Base-by-base conservation (phyloP, 2,329 filamentous ascomycete genomes). In the Pyrenochaeta sp. region DNA sequence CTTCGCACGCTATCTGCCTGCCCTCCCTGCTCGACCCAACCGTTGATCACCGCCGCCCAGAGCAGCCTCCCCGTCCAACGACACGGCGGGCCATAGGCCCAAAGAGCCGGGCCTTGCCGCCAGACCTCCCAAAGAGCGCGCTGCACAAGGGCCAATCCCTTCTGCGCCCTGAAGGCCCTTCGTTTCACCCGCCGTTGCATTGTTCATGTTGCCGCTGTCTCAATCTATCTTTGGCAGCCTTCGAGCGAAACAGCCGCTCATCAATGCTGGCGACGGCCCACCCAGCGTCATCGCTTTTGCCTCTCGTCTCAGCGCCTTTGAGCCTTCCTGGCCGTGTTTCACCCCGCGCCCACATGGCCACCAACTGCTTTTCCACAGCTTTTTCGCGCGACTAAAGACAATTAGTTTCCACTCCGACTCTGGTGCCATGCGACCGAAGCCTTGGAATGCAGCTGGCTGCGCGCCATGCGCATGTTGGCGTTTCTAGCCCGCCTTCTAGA, bases 401-500 rank as follows among this genome's bases (percentile, higher is more conserved):
- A n/a, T n/a, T n/a, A n/a, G n/a, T n/a, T 27, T 27, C 6, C 11
- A 27, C 24, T 7, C 6, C 5, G 24, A 27, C 31, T 26, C 19
- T 31, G 8, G 24, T 10, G 15, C 35, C 30, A 18, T 43, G 5
- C 30, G 23, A 24, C 38, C 39, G 35, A 34, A 42, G 42, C 43
- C 28, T 35, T 35, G 17, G 30, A 23, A 28, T 22, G 35, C 29
- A 23, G 32, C 21, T 37, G 20, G 41, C 21, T 22, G 28, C 28
- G 28, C 14, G 44, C 29, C 20, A 45, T 37, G 48, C 37, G 23
- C 35, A 22, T 29, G 18, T 37, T 41, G 41, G 41, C 22, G 31
- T 28, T 41, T 39, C 45, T 56, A 55, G 51, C 46, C 34, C 27
- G 36, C 43, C 51, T 45, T 57, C 52, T 47, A 55, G 49, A 55